A percentile compares a stretch with the other conserved stretches of the same genome.
Evolutionary conservation across 257 asterid genomes (phyloP).

Genomic region (Forsythia suspensa): DNA sequence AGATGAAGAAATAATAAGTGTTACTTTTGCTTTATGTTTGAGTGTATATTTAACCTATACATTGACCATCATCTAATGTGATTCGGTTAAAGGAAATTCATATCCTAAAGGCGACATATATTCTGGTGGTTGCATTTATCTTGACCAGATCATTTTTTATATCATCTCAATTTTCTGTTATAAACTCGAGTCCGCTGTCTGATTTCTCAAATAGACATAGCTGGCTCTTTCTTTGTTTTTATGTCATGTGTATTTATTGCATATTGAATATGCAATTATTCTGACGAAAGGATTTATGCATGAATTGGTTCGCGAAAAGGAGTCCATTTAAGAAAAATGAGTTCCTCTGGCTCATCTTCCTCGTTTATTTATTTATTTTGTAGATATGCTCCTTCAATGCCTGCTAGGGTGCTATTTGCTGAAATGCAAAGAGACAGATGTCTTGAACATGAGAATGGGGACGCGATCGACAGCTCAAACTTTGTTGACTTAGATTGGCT

Average conservation of each 20-base stretch:
- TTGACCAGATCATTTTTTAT: background rate
- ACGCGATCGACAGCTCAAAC: constrained; percentile 75
- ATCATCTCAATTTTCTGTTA: background rate
- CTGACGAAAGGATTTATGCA: constrained; percentile 15
- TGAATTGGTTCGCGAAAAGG: background rate
- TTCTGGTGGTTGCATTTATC: background rate
- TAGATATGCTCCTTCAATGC: constrained; percentile 64
- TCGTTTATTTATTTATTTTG: constrained; percentile 11
- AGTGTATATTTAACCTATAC: background rate
- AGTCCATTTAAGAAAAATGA: background rate
- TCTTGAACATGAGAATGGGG: constrained; percentile 64
- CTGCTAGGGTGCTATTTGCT: constrained; percentile 58
- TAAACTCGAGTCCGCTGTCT: background rate
- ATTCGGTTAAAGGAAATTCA: background rate
- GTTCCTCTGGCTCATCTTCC: constrained; percentile 15
- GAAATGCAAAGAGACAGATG: constrained; percentile 54
- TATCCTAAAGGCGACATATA: background rate
- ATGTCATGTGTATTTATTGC: background rate
- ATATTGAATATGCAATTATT: background rate
- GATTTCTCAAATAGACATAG: background rate
- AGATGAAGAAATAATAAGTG: background rate
- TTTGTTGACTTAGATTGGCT: constrained; percentile 95
- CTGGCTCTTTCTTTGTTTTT: background rate
- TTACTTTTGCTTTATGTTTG: background rate
- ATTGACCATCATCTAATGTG: background rate